Evolutionary conservation across 2,329 filamentous ascomycete genomes (phyloP).

Genomic region (Trichophyton rubrum): DNA sequence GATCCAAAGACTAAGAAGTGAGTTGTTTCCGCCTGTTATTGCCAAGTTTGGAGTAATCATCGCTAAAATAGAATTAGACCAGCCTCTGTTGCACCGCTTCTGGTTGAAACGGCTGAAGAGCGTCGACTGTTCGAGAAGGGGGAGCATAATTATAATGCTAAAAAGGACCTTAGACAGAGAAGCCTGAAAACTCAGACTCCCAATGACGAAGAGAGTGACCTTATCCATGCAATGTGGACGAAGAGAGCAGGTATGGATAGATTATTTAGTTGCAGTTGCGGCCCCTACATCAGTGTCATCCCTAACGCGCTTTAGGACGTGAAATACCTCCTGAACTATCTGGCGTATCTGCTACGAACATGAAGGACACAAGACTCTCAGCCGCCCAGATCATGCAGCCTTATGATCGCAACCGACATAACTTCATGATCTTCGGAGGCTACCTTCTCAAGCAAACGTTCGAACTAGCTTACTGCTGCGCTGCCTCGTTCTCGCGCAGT

Average conservation of each 20-base stretch:
- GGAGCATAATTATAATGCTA: conserved; percentile 53
- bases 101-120: conserved; percentile 53
- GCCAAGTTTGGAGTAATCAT: background rate
- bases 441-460: conserved; percentile 64
- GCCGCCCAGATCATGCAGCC: conserved; percentile 66
- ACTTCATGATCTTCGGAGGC: conserved; percentile 69
- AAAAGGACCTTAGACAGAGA: conserved; percentile 49
- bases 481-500: conserved; percentile 56
- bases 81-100: conserved; percentile 48
- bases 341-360: conserved; percentile 37
- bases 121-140: conserved; percentile 50
- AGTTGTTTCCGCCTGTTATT: conserved; percentile 10
- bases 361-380: conserved; percentile 51
- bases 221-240: conserved; percentile 64
- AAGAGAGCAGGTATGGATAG: conserved; percentile 46
- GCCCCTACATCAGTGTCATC: background rate
- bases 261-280: background rate
- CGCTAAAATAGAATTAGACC: conserved; percentile 32
- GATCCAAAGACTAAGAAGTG: conserved; percentile 55
- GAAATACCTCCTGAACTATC: background rate
- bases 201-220: conserved; percentile 56
- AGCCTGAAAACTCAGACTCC: conserved; percentile 55
- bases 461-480: conserved; percentile 64
- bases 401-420: conserved; percentile 55
- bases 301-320: background rate